A percentile compares a stretch with the other conserved stretches of the same genome.
phyloP scores from a whole-genome alignment of 2,329 filamentous ascomycete species.

The Sporothrix humicola region DNA sequence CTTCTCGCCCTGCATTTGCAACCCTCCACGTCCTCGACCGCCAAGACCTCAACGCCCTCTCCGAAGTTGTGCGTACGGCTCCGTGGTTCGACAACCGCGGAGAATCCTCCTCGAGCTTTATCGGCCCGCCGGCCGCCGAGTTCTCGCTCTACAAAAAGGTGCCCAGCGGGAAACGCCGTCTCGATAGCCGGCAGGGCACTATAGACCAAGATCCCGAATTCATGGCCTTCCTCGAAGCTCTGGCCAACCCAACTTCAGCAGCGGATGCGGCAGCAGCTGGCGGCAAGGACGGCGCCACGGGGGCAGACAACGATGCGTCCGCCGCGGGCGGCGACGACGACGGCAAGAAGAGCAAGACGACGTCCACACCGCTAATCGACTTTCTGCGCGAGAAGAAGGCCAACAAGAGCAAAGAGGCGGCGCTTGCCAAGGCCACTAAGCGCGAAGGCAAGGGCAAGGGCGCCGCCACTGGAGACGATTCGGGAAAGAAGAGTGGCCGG shows the following conservation, averaged over 20 bases:
- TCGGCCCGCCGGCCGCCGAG: slow-evolving; percentile 80
- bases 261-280: slow-evolving; percentile 37
- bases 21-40: slow-evolving; percentile 82
- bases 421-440: slow-evolving; percentile 61
- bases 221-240: slow-evolving; percentile 85
- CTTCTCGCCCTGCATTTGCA: slow-evolving; percentile 77
- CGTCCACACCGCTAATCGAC: slow-evolving; percentile 86
- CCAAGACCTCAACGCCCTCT: slow-evolving; percentile 69
- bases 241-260: slow-evolving; percentile 69
- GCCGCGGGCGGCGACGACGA: slow-evolving; percentile 50
- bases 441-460: slow-evolving; percentile 55
- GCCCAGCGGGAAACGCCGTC: slow-evolving; percentile 73
- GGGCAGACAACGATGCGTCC: background rate
- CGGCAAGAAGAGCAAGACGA: slow-evolving; percentile 65
- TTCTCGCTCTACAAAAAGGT: slow-evolving; percentile 84
- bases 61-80: slow-evolving; percentile 70
- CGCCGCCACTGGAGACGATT: slow-evolving; percentile 35
- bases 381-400: slow-evolving; percentile 92
- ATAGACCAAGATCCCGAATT: slow-evolving; percentile 98
- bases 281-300: slow-evolving; percentile 16
- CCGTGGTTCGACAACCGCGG: slow-evolving; percentile 83
- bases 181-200: slow-evolving; percentile 86
- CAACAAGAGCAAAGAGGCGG: slow-evolving; percentile 66
- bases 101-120: slow-evolving; percentile 66
- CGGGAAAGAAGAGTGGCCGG: slow-evolving; percentile 41